phyloP scores from a whole-genome alignment of 1,139 yeast species.

The Yamadazyma sp. region DNA sequence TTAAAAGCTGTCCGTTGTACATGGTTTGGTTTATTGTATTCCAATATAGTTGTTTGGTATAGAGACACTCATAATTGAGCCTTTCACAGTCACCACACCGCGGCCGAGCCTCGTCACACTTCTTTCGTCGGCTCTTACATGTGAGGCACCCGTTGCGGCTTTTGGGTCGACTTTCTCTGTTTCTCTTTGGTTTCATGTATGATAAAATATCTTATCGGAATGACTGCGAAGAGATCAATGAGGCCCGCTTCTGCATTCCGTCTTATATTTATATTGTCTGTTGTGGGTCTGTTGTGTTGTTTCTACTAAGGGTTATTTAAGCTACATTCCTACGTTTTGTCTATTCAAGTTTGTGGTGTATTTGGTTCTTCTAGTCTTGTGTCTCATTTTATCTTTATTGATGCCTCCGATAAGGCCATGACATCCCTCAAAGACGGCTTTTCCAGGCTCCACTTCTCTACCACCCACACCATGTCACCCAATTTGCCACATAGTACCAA shows the following conservation, averaged over 20 bases:
- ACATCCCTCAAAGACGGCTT: too few relatives aligned
- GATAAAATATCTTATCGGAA: background rate
- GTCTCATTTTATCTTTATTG: too few relatives aligned
- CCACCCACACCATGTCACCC: too few relatives aligned
- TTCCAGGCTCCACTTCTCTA: too few relatives aligned
- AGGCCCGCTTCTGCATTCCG: background rate
- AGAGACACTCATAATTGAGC: constrained; percentile 47
- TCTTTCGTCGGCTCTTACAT: constrained; percentile 67
- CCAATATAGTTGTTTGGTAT: constrained; percentile 13
- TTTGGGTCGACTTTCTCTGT: constrained; percentile 3
- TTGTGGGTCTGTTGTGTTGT: background rate
- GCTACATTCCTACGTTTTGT: too few relatives aligned
- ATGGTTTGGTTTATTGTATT: constrained; percentile 10
- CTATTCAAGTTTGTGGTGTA: too few relatives aligned
- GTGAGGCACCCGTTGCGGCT: constrained; percentile 61
- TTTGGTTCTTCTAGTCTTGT: too few relatives aligned
- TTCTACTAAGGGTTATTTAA: too few relatives aligned
- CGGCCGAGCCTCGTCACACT: constrained; percentile 67
- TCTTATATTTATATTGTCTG: background rate
- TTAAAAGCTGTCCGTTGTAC: constrained; percentile 1
- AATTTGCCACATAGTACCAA: too few relatives aligned
- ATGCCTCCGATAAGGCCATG: too few relatives aligned
- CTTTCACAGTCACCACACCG: constrained; percentile 58
- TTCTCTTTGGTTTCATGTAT: background rate
- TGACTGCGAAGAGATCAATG: background rate